phyloP scores from a whole-genome alignment of 192 early-diverging fungal species.

The Coemansia sp. region DNA sequence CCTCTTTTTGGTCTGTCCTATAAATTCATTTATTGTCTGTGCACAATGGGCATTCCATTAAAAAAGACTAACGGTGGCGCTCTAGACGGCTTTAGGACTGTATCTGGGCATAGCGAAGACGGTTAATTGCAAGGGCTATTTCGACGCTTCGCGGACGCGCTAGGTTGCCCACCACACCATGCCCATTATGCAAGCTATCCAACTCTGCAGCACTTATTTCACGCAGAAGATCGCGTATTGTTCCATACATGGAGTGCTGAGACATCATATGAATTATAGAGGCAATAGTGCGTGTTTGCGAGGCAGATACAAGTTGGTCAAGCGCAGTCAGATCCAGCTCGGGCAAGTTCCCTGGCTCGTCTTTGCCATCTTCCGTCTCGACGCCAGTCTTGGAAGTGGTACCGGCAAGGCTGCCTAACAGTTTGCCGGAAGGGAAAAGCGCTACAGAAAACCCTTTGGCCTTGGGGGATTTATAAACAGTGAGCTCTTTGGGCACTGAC shows the following conservation, averaged over 20 bases:
- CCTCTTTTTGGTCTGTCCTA: conserved; percentile 5
- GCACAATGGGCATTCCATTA: neutral
- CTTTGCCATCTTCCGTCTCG: neutral
- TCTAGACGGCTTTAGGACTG: conserved; percentile 1
- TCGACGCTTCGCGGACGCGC: conserved; percentile 53
- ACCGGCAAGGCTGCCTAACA: neutral
- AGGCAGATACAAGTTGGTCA: conserved; percentile 54
- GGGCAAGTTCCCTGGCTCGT: conserved; percentile 1
- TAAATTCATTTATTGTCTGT: conserved; percentile 4
- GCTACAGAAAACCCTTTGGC: conserved; percentile 35
- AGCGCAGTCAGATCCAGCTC: conserved; percentile 55
- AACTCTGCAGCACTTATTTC: conserved; percentile 24
- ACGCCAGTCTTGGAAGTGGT: neutral
- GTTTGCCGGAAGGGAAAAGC: conserved; percentile 15
- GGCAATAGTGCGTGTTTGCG: conserved; percentile 57
- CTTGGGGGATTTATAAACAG: conserved; percentile 30
- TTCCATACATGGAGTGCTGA: conserved; percentile 6
- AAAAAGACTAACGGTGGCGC: neutral
- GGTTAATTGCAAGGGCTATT: conserved; percentile 53
- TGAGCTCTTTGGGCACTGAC: conserved; percentile 15
- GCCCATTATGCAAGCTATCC: conserved; percentile 21
- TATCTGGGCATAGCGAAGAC: conserved; percentile 32
- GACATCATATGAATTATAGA: conserved; percentile 22
- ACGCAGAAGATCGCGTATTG: conserved; percentile 39
- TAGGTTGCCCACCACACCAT: conserved; percentile 37